These are phyloP conservation scores for Alternaria sp. DNA, from an alignment of 2,329 filamentous ascomycete genomes.

Conservation along the genomic window DNA sequence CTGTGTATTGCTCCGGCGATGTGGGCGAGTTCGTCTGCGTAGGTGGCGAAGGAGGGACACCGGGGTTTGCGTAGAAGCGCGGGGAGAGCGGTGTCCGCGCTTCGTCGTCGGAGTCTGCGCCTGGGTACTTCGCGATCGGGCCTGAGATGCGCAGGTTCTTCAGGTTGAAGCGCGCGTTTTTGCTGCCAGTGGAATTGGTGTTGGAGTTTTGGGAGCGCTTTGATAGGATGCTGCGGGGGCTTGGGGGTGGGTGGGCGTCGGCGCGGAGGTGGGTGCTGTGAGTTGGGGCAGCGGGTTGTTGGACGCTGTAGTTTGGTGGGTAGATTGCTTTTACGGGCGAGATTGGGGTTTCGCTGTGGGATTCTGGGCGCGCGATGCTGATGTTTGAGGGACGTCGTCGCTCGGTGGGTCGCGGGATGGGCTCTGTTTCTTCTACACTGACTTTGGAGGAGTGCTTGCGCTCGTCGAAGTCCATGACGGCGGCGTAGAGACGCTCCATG, in stretches of 20 bases:
- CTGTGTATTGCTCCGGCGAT: slow-evolving; percentile 31
- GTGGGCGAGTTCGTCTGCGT: slow-evolving; percentile 44
- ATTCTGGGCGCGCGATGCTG: slow-evolving; percentile 33
- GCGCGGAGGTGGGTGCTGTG: slow-evolving; percentile 16
- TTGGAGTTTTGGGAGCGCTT: slow-evolving; percentile 47
- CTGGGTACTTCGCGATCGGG: slow-evolving; percentile 56
- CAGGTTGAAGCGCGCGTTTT: slow-evolving; percentile 54
- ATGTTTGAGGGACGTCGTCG: slow-evolving; percentile 37
- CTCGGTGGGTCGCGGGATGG: slow-evolving; percentile 7
- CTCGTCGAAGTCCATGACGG: slow-evolving; percentile 87
- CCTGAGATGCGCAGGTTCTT: slow-evolving; percentile 65
- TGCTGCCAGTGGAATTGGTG: slow-evolving; percentile 43
- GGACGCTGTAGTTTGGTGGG: slow-evolving; percentile 48
- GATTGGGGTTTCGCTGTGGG: slow-evolving; percentile 40
- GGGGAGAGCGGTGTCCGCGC: slow-evolving; percentile 62
- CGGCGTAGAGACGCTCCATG: slow-evolving; percentile 88
- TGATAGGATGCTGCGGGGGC: slow-evolving; percentile 47
- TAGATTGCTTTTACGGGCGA: slow-evolving; percentile 58
- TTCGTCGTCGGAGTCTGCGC: slow-evolving; percentile 54
- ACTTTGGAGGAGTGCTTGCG: slow-evolving; percentile 50
- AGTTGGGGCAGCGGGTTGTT: slow-evolving; percentile 17
- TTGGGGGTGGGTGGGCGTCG: slow-evolving; percentile 28
- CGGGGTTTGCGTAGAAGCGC: slow-evolving; percentile 58
- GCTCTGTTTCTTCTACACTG: slow-evolving; percentile 32
- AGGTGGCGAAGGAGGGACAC: slow-evolving; percentile 62